phyloP scores from a whole-genome alignment of 2,329 filamentous ascomycete species.

The Trichophyton benhamiae region DNA sequence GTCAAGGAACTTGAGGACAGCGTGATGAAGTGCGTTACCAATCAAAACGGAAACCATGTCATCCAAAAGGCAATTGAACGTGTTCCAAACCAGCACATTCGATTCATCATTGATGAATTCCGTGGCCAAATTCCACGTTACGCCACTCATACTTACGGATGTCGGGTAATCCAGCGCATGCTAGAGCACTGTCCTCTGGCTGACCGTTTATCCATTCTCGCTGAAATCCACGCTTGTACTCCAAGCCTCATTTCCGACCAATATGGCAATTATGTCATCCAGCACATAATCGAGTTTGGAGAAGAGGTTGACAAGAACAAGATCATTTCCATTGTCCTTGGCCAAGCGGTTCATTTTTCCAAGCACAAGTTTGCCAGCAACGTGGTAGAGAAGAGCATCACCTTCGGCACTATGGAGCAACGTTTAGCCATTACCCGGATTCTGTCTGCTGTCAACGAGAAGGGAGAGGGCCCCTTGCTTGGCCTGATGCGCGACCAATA shows the following conservation, averaged over 20 bases:
- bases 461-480: constrained; percentile 58
- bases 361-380: constrained; percentile 97
- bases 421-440: constrained; percentile 55
- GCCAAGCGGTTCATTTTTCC: constrained; percentile 60
- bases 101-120: constrained; percentile 74
- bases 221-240: constrained; percentile 64
- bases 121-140: constrained; percentile 60
- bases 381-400: constrained; percentile 86
- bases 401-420: constrained; percentile 56
- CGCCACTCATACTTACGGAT: constrained; percentile 72
- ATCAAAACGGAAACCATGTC: constrained; percentile 92
- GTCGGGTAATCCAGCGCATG: constrained; percentile 84
- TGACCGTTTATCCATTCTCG: constrained; percentile 60
- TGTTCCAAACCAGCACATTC: constrained; percentile 63
- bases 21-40: constrained; percentile 64
- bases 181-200: constrained; percentile 66
- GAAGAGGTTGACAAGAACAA: constrained; percentile 56
- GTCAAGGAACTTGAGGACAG: constrained; percentile 70
- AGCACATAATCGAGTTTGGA: constrained; percentile 77
- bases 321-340: constrained; percentile 62
- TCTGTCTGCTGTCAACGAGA: constrained; percentile 47
- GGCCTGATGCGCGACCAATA: constrained; percentile 79
- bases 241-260: constrained; percentile 66
- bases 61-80: constrained; percentile 85
- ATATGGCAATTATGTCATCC: constrained; percentile 92